Evolutionary conservation across 2,329 filamentous ascomycete species (phyloP).

Genomic region (Raffaelea arxii): DNA sequence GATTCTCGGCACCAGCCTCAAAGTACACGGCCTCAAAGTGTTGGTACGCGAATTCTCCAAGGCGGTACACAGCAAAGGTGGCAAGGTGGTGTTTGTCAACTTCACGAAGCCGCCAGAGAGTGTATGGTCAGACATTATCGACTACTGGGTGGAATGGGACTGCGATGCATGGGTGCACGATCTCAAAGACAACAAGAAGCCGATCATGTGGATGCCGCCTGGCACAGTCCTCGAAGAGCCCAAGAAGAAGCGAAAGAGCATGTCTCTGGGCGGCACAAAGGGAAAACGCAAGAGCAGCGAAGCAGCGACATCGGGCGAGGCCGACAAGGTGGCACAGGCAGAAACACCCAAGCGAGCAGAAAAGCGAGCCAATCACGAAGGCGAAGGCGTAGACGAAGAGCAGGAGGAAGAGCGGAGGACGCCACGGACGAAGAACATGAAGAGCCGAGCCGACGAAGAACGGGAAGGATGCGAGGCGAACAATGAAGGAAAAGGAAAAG

Average conservation of each 20-base stretch:
- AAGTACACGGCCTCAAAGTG: constrained; percentile 61
- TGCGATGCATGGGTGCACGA: constrained; percentile 65
- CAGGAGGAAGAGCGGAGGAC: background rate
- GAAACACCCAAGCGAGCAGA: background rate
- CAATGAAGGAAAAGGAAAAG: background rate
- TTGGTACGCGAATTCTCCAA: constrained; percentile 64
- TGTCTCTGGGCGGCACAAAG: constrained; percentile 16
- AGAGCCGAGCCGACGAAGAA: background rate
- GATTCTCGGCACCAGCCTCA: constrained; percentile 61
- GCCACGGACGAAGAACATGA: background rate
- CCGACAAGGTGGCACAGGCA: background rate
- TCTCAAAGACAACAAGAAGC: constrained; percentile 46
- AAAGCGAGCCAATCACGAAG: background rate
- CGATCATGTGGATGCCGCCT: constrained; percentile 48
- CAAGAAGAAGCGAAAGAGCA: constrained; percentile 24
- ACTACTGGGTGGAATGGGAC: constrained; percentile 67
- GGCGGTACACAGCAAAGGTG: constrained; percentile 56
- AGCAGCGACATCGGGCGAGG: background rate
- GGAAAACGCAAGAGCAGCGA: constrained; percentile 3
- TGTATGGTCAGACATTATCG: constrained; percentile 62
- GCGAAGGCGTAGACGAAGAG: background rate
- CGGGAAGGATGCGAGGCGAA: background rate
- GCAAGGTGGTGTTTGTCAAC: constrained; percentile 65
- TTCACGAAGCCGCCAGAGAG: constrained; percentile 63
- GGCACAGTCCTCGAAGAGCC: constrained; percentile 27